Evolutionary conservation across 805 yeast genomes (phyloP).

Genomic region (Nakazawaea siamensis): DNA sequence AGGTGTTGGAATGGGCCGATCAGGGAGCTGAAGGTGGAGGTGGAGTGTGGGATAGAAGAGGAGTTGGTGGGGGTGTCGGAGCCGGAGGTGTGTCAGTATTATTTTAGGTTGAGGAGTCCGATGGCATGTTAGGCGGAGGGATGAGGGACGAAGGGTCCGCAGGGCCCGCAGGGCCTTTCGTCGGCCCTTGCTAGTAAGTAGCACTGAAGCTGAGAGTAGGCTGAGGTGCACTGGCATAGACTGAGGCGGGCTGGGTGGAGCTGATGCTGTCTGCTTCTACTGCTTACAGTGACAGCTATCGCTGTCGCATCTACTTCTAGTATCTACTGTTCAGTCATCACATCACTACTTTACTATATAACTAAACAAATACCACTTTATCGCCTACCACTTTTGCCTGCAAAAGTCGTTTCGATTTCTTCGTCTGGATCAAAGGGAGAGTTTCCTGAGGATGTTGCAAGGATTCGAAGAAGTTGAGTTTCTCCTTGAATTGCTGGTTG

Average conservation of each 20-base stretch:
- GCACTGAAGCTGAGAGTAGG: too few species aligned
- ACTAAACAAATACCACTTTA: slow-evolving; percentile 1
- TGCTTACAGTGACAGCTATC: too few species aligned
- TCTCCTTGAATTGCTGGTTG: too few species aligned
- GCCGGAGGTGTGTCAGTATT: slow-evolving; percentile 82
- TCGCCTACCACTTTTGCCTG: slow-evolving; percentile 6
- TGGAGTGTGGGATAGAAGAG: slow-evolving; percentile 59
- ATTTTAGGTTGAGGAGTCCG: slow-evolving; percentile 39
- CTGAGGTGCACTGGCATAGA: too few species aligned
- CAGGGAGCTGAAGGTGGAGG: slow-evolving; percentile 56
- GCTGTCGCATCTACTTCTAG: too few species aligned
- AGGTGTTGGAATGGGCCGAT: slow-evolving; percentile 94
- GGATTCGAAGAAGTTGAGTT: slow-evolving; percentile 7
- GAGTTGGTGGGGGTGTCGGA: slow-evolving; percentile 65
- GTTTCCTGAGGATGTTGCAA: background rate
- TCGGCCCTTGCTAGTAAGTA: too few species aligned
- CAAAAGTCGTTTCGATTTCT: slow-evolving; percentile 2
- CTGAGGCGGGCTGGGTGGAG: too few species aligned
- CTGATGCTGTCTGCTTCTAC: too few species aligned
- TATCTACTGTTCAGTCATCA: too few species aligned
- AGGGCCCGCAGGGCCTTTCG: too few species aligned
- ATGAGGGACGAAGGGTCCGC: too few species aligned
- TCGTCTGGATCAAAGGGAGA: background rate
- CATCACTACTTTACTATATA: too few species aligned
- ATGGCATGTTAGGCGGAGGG: slow-evolving; percentile 28